A percentile compares a stretch with the other conserved stretches of the same genome.
Evolutionary conservation across 2,329 filamentous ascomycete genomes (phyloP).

Genomic region (Dothideomycetes sp.): DNA sequence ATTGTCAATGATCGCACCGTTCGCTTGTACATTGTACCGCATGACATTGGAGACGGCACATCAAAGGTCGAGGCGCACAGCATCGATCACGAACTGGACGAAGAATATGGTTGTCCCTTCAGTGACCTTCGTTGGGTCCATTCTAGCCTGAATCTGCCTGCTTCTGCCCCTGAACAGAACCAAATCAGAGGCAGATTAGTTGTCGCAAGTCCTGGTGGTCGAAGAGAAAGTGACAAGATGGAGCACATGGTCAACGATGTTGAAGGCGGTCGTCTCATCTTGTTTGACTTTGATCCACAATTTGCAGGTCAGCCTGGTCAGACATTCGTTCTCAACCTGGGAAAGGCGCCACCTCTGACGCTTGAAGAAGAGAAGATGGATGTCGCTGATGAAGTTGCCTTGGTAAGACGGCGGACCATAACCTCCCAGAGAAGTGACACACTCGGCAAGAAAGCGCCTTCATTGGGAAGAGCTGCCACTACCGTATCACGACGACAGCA

Average conservation of each 20-base stretch:
- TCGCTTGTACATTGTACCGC: conserved; percentile 28
- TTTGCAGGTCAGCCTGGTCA: conserved; percentile 29
- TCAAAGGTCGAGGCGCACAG: conserved; percentile 28
- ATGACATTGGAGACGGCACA: conserved; percentile 20
- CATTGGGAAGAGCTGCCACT: conserved; percentile 27
- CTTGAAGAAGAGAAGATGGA: conserved; percentile 27
- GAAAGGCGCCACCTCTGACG: conserved; percentile 26
- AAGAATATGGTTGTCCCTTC: conserved; percentile 30
- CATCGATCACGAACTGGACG: conserved; percentile 30
- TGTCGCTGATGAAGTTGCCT: conserved; percentile 26
- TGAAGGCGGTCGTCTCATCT: conserved; percentile 29
- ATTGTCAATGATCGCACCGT: conserved; percentile 31
- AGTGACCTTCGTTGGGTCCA: conserved; percentile 28
- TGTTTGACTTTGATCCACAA: conserved; percentile 27
- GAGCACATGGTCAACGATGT: conserved; percentile 27
- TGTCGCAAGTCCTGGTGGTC: conserved; percentile 29
- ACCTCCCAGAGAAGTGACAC: conserved; percentile 25
- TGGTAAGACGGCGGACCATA: conserved; percentile 28
- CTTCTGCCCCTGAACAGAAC: conserved; percentile 5
- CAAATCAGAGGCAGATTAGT: conserved; percentile 26
- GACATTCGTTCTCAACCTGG: conserved; percentile 27
- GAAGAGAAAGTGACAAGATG: conserved; percentile 21
- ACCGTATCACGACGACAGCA: conserved; percentile 18
- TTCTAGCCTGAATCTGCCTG: conserved; percentile 22
- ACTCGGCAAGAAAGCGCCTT: conserved; percentile 24